Base-by-base conservation (phyloP, 768 basidiomycete genomes). In the Lenzites betulinus region DNA sequence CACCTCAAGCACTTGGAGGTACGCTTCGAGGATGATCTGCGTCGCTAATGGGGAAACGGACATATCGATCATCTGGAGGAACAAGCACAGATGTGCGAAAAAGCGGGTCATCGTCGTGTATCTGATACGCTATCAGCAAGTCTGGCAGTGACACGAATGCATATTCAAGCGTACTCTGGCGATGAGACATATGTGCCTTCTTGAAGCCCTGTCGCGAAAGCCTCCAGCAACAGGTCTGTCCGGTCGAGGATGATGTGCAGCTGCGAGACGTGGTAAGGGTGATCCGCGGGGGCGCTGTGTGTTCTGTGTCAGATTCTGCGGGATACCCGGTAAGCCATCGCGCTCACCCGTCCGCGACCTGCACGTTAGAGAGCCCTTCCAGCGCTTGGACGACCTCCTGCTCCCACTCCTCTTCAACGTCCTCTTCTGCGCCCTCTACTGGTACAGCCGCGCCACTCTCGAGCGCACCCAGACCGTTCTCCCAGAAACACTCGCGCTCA, bases 21-120 rank as follows among this genome's bases (percentile, higher is more conserved):
- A 99, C 0, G 90, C 85, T 69, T 96, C 91, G 26, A 98, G 76
- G 52, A 99, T 92, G 30, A 82, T 75, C 69, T 96, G 93, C 0
- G 85, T 88, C 0, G 92, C 85, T 13, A 85, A 73, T 1, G 88
- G 85, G 0, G 95, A 90, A 0, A 93, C 83, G 0, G 84, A 71
- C 36, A 88, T 75, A 51, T 89, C 88, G 36, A 97, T 90, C 75
- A 93, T 84, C 63, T 90, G 87, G 3, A 97, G 80, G 75, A 88
- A 93, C 30, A 98, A 85, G 64, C 93, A 93, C 23, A 98, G 77
- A 69, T 99, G 96, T 0, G 95, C 90, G 68, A 96, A 97, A 77
- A 98, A 99, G 3, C 95, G 88, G 46, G 84, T 86, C 79, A 92
- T 81, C 0, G 83, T 79, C 0, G 85, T 78, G 67, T 89, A 90